Base-by-base conservation (phyloP, 495 filamentous ascomycete genomes). In the Clavariopsis aquatica region DNA sequence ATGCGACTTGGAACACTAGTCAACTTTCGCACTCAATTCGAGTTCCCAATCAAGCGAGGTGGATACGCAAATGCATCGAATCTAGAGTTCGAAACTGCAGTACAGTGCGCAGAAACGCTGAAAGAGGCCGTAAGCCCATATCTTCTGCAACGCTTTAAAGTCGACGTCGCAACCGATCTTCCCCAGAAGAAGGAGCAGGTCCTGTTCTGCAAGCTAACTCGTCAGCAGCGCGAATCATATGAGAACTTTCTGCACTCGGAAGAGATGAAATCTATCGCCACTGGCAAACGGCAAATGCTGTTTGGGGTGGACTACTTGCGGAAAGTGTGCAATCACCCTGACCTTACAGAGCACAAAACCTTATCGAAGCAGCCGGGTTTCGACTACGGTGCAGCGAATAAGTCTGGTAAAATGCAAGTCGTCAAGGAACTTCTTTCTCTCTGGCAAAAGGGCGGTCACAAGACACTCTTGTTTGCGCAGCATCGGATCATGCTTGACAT, bases 291-390 rank as follows among this genome's bases (percentile, higher is more conserved):
- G n/a, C 89, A 95, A 64, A 87, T 89, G 1, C 78, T 98, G 1
- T 93, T 87, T 71, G 93, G 92, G 9, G 89, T 98, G 57, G 92
- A 96, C 70, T 88, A 91, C 24, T 78, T 98, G 36, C 89, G 94
- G 59, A 98, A 98, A 78, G 92, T 98, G 46, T 96, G 94, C 78
- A 98, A 98, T 71, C 94, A 98, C 69, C 93, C 94, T 0, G 93
- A 98, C 74, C 80, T 98, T 2, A 77, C 85, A 2, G 85, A 92
- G 58, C 87, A 90, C 41, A 81, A 82, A 64, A 66, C 76, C 6
- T 69, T 87, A 29, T 85, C 82, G 26, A 72, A 75, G n/a, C 85
- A 87, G 56, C 62, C 78, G 0, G 81, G 78, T 15, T 89, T 89
- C 60, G 79, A 84, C 47, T 98, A 93, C 78, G 94, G 94, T 24